Evolutionary conservation across 2,329 filamentous ascomycete genomes (phyloP).

Genomic region (Cylindrodendrum hubeiense): DNA sequence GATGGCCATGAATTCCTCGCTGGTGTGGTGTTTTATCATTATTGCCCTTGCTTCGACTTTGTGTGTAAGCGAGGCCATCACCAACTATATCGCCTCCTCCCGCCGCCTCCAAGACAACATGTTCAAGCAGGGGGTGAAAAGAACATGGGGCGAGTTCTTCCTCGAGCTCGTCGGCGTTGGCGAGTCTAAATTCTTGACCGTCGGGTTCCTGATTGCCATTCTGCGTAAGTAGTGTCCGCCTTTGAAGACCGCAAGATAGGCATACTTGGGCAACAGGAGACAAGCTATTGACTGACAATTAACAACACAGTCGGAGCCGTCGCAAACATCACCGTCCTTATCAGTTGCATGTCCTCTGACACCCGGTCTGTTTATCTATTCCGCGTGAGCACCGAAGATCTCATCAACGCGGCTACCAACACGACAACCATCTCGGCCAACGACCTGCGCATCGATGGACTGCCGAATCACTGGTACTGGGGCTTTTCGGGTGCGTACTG

Average conservation of each 20-base stretch:
- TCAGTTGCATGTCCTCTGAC: conserved; percentile 23
- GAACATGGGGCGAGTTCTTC: conserved; percentile 14
- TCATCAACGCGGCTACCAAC: conserved; percentile 27
- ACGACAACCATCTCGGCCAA: conserved; percentile 6
- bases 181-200: conserved; percentile 25
- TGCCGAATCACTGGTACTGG: conserved; percentile 33
- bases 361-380: conserved; percentile 31
- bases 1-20: neutral
- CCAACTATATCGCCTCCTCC: neutral
- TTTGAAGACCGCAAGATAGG: neutral
- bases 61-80: neutral
- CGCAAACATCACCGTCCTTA: conserved; percentile 26
- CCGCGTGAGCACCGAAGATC: conserved; percentile 25
- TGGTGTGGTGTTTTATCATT: neutral
- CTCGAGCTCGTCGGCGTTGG: conserved; percentile 23
- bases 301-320: conserved; percentile 21
- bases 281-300: neutral
- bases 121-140: neutral
- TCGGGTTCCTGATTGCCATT: conserved; percentile 33
- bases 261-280: neutral
- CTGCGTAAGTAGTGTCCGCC: conserved; percentile 8
- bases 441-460: conserved; percentile 23
- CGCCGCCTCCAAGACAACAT: neutral
- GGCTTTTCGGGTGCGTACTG: conserved; percentile 25
- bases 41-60: neutral